Evolutionary conservation across 495 filamentous ascomycete genomes (phyloP).

Genomic region (Neurospora sp.): DNA sequence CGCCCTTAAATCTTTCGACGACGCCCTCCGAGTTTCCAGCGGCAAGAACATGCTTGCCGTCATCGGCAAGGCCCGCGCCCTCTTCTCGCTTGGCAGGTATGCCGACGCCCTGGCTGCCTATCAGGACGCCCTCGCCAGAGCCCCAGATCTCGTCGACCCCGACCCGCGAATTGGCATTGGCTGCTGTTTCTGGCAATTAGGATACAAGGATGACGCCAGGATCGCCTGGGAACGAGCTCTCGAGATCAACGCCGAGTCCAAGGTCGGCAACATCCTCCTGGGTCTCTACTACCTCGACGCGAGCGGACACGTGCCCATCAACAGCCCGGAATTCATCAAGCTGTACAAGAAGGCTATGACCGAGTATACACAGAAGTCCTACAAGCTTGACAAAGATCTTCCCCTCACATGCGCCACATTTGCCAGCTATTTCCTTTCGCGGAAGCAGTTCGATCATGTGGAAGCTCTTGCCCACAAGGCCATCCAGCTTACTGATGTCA

Average conservation of each 20-base stretch:
- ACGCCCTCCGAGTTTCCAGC: slow-evolving; percentile 72
- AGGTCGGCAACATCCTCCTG: slow-evolving; percentile 81
- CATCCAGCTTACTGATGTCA: slow-evolving; percentile 90
- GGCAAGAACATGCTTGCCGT: slow-evolving; percentile 83
- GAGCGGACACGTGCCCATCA: slow-evolving; percentile 68
- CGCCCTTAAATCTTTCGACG: slow-evolving; percentile 85
- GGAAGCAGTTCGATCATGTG: slow-evolving; percentile 64
- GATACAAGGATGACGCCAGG: slow-evolving; percentile 85
- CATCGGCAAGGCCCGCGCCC: slow-evolving; percentile 73
- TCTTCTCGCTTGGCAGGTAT: slow-evolving; percentile 75
- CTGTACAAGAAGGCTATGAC: slow-evolving; percentile 91
- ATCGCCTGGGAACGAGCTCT: slow-evolving; percentile 80
- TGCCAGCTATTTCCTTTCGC: slow-evolving; percentile 73
- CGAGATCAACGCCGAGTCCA: slow-evolving; percentile 79
- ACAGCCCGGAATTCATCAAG: slow-evolving; percentile 60
- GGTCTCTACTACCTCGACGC: slow-evolving; percentile 79
- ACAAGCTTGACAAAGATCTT: slow-evolving; percentile 89
- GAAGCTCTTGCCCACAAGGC: slow-evolving; percentile 84
- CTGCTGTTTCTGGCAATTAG: slow-evolving; percentile 90
- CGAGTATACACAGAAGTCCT: slow-evolving; percentile 83
- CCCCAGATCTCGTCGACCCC: slow-evolving; percentile 83
- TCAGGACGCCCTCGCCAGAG: slow-evolving; percentile 72
- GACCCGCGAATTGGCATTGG: slow-evolving; percentile 93
- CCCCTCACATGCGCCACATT: slow-evolving; percentile 86
- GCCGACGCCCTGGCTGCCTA: slow-evolving; percentile 73